These are phyloP conservation scores for Rhizopus delemar DNA, from an alignment of 371 early-diverging fungal species.

Conservation along the genomic window DNA sequence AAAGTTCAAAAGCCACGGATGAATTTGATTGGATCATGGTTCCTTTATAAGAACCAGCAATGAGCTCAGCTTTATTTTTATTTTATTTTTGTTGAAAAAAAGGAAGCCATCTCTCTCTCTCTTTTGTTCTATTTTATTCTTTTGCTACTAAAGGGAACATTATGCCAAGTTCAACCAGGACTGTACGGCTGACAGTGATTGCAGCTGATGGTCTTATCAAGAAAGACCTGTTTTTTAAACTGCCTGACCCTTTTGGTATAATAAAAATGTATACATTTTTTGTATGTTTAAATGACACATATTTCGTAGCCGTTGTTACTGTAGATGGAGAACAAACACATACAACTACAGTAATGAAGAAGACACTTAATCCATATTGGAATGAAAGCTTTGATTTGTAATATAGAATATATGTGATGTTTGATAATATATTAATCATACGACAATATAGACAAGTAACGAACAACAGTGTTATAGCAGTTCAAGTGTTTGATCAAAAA, in stretches of 20 bases:
- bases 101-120: slow-evolving; percentile 1
- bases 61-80: background rate
- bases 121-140: slow-evolving; percentile 6
- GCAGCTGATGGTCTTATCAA: slow-evolving; percentile 91
- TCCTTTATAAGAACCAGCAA: background rate
- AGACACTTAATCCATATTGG: slow-evolving; percentile 82
- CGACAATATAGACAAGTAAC: slow-evolving; percentile 61
- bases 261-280: slow-evolving; percentile 7
- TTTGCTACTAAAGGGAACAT: background rate
- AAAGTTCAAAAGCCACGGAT: background rate
- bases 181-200: slow-evolving; percentile 67
- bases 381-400: slow-evolving; percentile 76
- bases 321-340: slow-evolving; percentile 86
- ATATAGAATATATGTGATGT: slow-evolving; percentile 10
- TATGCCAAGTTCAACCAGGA: slow-evolving; percentile 27
- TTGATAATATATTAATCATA: background rate
- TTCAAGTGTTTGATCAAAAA: slow-evolving; percentile 96
- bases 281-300: slow-evolving; percentile 48
- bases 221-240: slow-evolving; percentile 78
- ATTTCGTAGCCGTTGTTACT: slow-evolving; percentile 88
- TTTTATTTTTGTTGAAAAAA: too few species aligned
- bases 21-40: background rate
- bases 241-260: slow-evolving; percentile 69
- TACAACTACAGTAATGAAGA: slow-evolving; percentile 75
- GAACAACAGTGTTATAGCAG: slow-evolving; percentile 78